Base-by-base conservation (phyloP, 495 filamentous ascomycete species). In the Geoglossum glabrum region DNA sequence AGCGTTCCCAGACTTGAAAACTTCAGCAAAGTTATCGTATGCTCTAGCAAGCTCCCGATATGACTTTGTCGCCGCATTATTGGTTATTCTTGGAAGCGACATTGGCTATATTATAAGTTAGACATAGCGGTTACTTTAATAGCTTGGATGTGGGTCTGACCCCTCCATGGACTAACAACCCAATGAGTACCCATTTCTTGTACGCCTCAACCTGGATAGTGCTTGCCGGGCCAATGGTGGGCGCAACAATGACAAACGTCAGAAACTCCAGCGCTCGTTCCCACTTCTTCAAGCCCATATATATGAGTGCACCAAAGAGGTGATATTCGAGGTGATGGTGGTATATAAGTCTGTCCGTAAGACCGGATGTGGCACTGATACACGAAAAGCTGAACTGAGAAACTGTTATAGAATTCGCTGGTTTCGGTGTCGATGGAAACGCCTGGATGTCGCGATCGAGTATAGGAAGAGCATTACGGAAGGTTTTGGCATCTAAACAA, bases 101-200 rank as follows among this genome's bases (percentile, higher is more conserved):
- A 60, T 59, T 19, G 70, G 59, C 75, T 77, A 52, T 54, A 1
- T 55, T 31, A 11, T 43, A 11, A 56, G 54, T 58, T 55, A 61
- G 40, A 58, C 55, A 27, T 55, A 47, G 15, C 55, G 61, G n/a
- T n/a, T n/a, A n/a, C n/a, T n/a, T n/a, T n/a, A n/a, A n/a, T n/a
- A n/a, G n/a, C n/a, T n/a, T n/a, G n/a, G n/a, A n/a, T n/a, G n/a
- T n/a, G n/a, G n/a, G n/a, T n/a, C 61, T 70, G 63, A 83, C 76
- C 69, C 78, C 83, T 64, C 90, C 90, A 45, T 81, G 71, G 21
- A 75, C 72, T 10, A 97, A 72, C 38, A 95, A 70, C 36, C 79
- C 77, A 4, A 90, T 77, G n/a, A 98, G 70, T 9, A 92, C 68
- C 84, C 87, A 95, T 70, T 93, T 96, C 67, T 90, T 94, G 73